These are phyloP conservation scores for Lodderomyces metapsilosis DNA, from an alignment of 1,139 yeast species.

Conservation along the genomic window DNA sequence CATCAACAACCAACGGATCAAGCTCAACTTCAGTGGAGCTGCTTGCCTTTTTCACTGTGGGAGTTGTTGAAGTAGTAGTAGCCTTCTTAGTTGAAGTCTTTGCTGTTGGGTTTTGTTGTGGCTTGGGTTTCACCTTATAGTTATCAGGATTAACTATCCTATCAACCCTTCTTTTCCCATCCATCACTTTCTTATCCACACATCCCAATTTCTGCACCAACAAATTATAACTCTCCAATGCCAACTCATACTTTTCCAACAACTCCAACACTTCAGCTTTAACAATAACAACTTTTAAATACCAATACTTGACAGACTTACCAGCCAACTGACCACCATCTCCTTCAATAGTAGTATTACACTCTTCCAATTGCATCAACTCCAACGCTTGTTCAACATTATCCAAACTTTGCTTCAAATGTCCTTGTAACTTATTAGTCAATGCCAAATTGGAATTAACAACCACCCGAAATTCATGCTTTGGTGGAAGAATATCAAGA, in stretches of 20 bases:
- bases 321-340: conserved; percentile 26
- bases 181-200: conserved; percentile 63
- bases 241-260: conserved; percentile 64
- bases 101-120: conserved; percentile 14
- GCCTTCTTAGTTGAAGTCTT: conserved; percentile 17
- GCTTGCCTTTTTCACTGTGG: conserved; percentile 16
- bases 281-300: conserved; percentile 65
- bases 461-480: conserved; percentile 67
- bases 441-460: conserved; percentile 77
- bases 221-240: conserved; percentile 59
- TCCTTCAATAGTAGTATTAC: conserved; percentile 9
- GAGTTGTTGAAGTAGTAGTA: conserved; percentile 14
- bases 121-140: conserved; percentile 17
- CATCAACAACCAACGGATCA: conserved; percentile 15
- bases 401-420: conserved; percentile 59
- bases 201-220: conserved; percentile 65
- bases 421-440: conserved; percentile 70
- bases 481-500: conserved; percentile 57
- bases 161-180: conserved; percentile 79
- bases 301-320: conserved; percentile 66
- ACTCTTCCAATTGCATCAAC: conserved; percentile 42
- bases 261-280: conserved; percentile 85
- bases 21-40: conserved; percentile 33
- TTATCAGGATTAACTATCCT: conserved; percentile 55
- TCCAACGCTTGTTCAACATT: conserved; percentile 58